These are phyloP conservation scores for Populus hybrid DNA, from an alignment of 441 rosid genomes.

Conservation along the genomic window DNA sequence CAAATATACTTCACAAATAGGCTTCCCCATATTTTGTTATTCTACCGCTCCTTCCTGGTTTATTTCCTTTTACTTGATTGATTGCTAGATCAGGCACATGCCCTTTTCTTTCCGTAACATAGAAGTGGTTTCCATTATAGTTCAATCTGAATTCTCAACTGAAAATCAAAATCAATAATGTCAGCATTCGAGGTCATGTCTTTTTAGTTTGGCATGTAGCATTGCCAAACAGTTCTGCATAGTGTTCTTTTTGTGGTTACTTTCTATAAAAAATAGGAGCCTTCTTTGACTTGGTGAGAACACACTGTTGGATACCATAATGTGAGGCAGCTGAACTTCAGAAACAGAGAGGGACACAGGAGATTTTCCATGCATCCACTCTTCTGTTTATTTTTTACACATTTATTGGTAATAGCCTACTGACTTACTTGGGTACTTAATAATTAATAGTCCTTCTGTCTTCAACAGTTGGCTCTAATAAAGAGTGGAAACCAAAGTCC, in stretches of 20 bases:
- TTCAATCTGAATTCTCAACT: not conserved
- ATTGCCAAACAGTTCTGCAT: not conserved
- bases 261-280: not conserved
- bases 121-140: no score
- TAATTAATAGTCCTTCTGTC: conserved; percentile 20
- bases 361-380: not conserved
- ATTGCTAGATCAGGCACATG: not conserved
- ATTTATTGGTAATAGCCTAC: not conserved
- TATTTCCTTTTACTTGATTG: not conserved
- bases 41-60: not conserved
- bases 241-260: not conserved
- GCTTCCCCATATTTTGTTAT: not conserved
- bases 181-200: not conserved
- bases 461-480: conserved; percentile 52
- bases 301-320: not conserved
- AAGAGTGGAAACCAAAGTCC: conserved; percentile 96
- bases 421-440: conserved; percentile 12
- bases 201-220: not conserved
- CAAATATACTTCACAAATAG: not conserved
- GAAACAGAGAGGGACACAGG: not conserved
- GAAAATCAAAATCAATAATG: not conserved
- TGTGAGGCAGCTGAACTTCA: not conserved
- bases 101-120: not conserved
- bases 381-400: not conserved
- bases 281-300: not conserved